These are phyloP conservation scores for Erysimum pusillum DNA, from an alignment of 441 rosid species.

Conservation along the genomic window DNA sequence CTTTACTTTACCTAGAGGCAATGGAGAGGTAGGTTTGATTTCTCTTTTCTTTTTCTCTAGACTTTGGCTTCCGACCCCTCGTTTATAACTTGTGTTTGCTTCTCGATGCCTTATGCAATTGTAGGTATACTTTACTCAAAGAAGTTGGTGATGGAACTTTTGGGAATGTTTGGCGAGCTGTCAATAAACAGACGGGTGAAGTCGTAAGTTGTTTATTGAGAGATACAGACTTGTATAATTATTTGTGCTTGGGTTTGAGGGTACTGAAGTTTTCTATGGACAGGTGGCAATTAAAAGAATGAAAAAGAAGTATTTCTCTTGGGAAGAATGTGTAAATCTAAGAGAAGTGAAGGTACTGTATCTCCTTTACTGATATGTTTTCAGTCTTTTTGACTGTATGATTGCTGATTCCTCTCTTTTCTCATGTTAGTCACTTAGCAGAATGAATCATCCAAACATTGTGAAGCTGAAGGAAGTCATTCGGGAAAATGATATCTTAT, in stretches of 20 bases:
- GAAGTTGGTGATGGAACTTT: constrained; percentile 99
- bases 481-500: constrained; percentile 83
- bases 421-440: constrained; percentile 73
- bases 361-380: constrained; percentile 5
- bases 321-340: constrained; percentile 92
- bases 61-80: constrained; percentile 3
- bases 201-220: constrained; percentile 62
- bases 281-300: constrained; percentile 97
- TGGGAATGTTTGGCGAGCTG: constrained; percentile 94
- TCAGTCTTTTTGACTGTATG: not conserved
- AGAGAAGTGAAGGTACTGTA: constrained; percentile 92
- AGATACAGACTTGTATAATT: not conserved
- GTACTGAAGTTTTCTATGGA: constrained; percentile 33
- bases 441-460: constrained; percentile 92
- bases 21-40: constrained; percentile 83
- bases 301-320: constrained; percentile 96
- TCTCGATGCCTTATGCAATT: too few species aligned
- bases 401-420: constrained; percentile 30
- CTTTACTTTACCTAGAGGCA: constrained; percentile 48
- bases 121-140: constrained; percentile 84
- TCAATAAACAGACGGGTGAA: constrained; percentile 86
- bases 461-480: constrained; percentile 96
- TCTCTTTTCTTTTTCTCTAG: constrained; percentile 5
- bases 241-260: constrained; percentile 13
- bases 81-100: too few species aligned